Evolutionary conservation across 139 green algal species (phyloP).

Genomic region (Micromonas commoda): DNA sequence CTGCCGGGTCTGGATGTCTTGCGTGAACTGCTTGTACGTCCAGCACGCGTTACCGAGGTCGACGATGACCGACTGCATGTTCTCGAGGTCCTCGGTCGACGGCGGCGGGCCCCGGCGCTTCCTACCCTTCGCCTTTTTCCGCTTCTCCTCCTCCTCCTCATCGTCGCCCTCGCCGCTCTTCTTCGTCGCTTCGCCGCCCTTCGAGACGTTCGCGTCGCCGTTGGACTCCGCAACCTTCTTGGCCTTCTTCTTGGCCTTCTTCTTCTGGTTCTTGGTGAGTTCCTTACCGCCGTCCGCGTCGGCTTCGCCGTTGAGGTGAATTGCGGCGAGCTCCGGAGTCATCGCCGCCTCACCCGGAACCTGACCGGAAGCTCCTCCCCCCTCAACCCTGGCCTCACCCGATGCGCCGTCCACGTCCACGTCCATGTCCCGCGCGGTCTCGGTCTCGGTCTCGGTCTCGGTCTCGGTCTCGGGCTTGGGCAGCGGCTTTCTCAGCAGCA

Average conservation of each 20-base stretch:
- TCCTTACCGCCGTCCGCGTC: neutral
- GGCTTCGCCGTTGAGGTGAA: too few relatives aligned
- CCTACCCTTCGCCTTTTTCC: neutral
- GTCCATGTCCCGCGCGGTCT: neutral
- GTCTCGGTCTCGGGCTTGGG: neutral
- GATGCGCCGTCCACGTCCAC: too few relatives aligned
- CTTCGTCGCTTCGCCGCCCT: constrained; percentile 19
- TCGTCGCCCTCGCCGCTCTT: neutral
- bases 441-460: neutral
- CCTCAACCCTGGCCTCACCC: too few relatives aligned
- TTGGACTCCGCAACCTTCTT: constrained; percentile 54
- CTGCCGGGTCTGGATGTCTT: constrained; percentile 92
- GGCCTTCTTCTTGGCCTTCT: constrained; percentile 74
- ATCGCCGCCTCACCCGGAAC: too few relatives aligned
- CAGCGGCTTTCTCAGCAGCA: constrained; percentile 67
- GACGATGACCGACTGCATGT: constrained; percentile 75
- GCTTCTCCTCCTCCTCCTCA: neutral
- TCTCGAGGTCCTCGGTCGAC: constrained; percentile 34
- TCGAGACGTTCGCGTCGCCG: neutral
- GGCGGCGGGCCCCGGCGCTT: neutral
- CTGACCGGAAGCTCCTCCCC: too few relatives aligned
- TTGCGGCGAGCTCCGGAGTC: too few relatives aligned
- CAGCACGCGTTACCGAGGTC: constrained; percentile 99
- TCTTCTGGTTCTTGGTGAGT: constrained; percentile 84
- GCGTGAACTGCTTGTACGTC: constrained; percentile 92